Evolutionary conservation across 2,329 filamentous ascomycete genomes (phyloP).

Genomic region (Emergomyces pasteurianus): DNA sequence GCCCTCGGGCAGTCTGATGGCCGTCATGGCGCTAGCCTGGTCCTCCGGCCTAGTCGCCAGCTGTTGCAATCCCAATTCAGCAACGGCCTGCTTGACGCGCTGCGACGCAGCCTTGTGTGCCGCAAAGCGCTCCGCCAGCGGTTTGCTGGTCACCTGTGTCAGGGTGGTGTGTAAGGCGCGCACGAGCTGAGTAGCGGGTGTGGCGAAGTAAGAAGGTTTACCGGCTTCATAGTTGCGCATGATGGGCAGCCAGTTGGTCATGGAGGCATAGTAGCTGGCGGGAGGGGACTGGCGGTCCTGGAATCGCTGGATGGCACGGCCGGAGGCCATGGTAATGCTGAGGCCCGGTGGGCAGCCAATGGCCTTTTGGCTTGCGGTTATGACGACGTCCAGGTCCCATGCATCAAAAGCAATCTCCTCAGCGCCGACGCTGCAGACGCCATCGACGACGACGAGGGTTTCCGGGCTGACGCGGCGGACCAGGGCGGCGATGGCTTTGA

Average conservation of each 20-base stretch:
- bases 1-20: constrained; percentile 83
- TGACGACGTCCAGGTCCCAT: constrained; percentile 83
- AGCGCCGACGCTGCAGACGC: constrained; percentile 90
- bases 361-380: constrained; percentile 93
- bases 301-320: constrained; percentile 69
- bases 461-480: constrained; percentile 80
- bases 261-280: constrained; percentile 83
- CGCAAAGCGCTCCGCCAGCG: constrained; percentile 71
- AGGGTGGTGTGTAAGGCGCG: constrained; percentile 85
- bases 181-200: constrained; percentile 85
- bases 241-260: constrained; percentile 96
- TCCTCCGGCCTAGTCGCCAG: constrained; percentile 75
- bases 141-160: constrained; percentile 68
- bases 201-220: constrained; percentile 97
- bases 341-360: constrained; percentile 91
- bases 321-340: constrained; percentile 88
- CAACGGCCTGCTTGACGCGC: constrained; percentile 72
- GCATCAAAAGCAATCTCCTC: constrained; percentile 95
- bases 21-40: constrained; percentile 96
- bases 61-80: constrained; percentile 73
- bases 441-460: constrained; percentile 84
- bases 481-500: constrained; percentile 70
- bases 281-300: constrained; percentile 71
- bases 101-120: constrained; percentile 68
- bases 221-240: constrained; percentile 99